Evolutionary conservation across 2,329 filamentous ascomycete genomes (phyloP).

Genomic region (Rhinocladiella mackenziei): DNA sequence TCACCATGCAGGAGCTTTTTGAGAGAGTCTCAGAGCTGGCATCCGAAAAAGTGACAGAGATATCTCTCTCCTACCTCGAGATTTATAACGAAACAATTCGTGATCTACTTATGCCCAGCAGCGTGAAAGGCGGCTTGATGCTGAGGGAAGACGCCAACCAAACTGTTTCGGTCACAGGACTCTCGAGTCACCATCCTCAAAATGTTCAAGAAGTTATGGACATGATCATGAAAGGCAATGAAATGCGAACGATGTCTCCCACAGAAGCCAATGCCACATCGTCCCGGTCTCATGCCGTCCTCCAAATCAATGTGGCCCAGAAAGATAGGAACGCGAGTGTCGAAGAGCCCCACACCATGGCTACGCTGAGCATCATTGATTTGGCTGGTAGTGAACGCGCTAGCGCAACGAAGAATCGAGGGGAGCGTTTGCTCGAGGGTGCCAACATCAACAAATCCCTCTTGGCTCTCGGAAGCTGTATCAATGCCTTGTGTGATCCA

Average conservation of each 20-base stretch:
- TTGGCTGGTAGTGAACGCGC: constrained; percentile 92
- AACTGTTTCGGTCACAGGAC: constrained; percentile 80
- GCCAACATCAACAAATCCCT: constrained; percentile 99
- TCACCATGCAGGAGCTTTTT: constrained; percentile 98
- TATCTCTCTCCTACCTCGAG: constrained; percentile 91
- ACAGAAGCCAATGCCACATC: constrained; percentile 97
- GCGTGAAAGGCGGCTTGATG: constrained; percentile 79
- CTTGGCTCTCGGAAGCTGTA: constrained; percentile 89
- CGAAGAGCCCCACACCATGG: constrained; percentile 96
- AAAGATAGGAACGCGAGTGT: constrained; percentile 90
- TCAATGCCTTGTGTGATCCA: constrained; percentile 94
- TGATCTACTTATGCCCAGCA: constrained; percentile 81
- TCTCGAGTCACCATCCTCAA: constrained; percentile 85
- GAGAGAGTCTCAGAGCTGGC: constrained; percentile 87
- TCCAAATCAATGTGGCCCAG: constrained; percentile 93
- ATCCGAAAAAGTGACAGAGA: constrained; percentile 81
- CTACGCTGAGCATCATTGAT: constrained; percentile 96
- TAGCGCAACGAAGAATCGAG: constrained; percentile 93
- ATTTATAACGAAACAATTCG: constrained; percentile 99
- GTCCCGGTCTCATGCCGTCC: constrained; percentile 90
- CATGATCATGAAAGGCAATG: constrained; percentile 94
- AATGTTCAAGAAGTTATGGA: constrained; percentile 98
- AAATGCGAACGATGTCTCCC: constrained; percentile 89
- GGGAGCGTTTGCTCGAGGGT: constrained; percentile 84
- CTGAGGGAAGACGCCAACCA: constrained; percentile 92